A percentile compares a stretch with the other conserved stretches of the same genome.
Conservation (phyloP, 1,284 basidiomycete species). For the Vanrija humicola region DNA sequence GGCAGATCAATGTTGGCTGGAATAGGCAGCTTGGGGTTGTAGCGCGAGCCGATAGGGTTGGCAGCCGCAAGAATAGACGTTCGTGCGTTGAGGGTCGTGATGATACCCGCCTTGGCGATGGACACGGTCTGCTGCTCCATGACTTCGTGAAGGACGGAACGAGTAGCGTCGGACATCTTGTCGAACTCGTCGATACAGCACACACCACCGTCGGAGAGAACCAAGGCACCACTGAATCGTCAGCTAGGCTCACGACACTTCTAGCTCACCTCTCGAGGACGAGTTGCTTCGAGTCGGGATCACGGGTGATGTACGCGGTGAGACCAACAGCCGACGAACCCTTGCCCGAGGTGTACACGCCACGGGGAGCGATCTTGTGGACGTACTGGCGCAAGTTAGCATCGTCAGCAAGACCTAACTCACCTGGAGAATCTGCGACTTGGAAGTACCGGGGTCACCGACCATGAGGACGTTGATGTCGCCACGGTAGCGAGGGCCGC, state of each 20-base stretch:
- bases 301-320: slow-evolving; percentile 95
- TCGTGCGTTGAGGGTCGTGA: slow-evolving; percentile 94
- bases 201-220: slow-evolving; percentile 93
- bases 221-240: slow-evolving; percentile 71
- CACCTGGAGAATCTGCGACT: slow-evolving; percentile 89
- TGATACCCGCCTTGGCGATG: slow-evolving; percentile 99
- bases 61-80: slow-evolving; percentile 96
- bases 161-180: slow-evolving; percentile 96
- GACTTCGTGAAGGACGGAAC: slow-evolving; percentile 96
- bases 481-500: slow-evolving; percentile 91
- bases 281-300: slow-evolving; percentile 95
- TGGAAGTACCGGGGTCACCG: slow-evolving; percentile 96
- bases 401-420: slow-evolving; percentile 19
- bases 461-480: slow-evolving; percentile 97
- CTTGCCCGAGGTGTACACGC: slow-evolving; percentile 95
- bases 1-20: slow-evolving; percentile 85
- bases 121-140: slow-evolving; percentile 99
- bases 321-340: slow-evolving; percentile 97
- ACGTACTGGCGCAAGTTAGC: slow-evolving; percentile 66
- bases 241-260: slow-evolving; percentile 36
- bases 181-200: slow-evolving; percentile 99
- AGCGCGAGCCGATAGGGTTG: slow-evolving; percentile 94
- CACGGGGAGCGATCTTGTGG: slow-evolving; percentile 95
- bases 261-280: slow-evolving; percentile 64
- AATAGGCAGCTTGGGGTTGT: slow-evolving; percentile 83